phyloP scores from a whole-genome alignment of 106 monocot species.

The Agapanthus africanus region DNA sequence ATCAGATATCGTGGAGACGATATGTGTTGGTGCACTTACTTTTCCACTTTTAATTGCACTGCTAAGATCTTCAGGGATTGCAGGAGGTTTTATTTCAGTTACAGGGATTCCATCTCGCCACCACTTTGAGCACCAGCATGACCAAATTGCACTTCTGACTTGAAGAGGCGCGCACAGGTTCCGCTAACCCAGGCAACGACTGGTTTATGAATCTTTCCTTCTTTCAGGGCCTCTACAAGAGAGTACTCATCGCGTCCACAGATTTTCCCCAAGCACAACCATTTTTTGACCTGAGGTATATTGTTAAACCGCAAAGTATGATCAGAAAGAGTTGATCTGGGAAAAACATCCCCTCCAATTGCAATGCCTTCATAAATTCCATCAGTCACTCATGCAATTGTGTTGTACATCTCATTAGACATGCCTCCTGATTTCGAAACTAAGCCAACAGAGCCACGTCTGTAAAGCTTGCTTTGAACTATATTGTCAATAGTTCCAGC shows the following conservation, averaged over 20 bases:
- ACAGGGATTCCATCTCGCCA: slow-evolving; percentile 83
- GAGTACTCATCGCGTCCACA: slow-evolving; percentile 94
- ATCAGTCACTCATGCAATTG: slow-evolving; percentile 92
- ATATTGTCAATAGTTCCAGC: slow-evolving; percentile 99
- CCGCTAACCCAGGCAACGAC: slow-evolving; percentile 99
- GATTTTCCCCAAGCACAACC: slow-evolving; percentile 94
- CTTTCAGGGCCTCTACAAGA: slow-evolving; percentile 85
- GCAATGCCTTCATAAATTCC: slow-evolving; percentile 99
- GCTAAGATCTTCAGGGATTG: slow-evolving; percentile 88
- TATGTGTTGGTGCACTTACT: slow-evolving; percentile 95
- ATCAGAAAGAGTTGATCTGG: slow-evolving; percentile 93
- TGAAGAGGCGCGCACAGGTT: slow-evolving; percentile 93
- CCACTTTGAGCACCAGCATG: too few species aligned
- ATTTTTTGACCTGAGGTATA: slow-evolving; percentile 60
- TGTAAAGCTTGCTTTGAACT: slow-evolving; percentile 93
- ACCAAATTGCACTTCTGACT: slow-evolving; percentile 99
- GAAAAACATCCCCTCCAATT: slow-evolving; percentile 96
- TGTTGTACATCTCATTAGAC: slow-evolving; percentile 95
- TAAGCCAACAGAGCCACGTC: slow-evolving; percentile 95
- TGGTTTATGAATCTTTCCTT: slow-evolving; percentile 84
- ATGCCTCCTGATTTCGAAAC: slow-evolving; percentile 99
- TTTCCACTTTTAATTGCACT: slow-evolving; percentile 92
- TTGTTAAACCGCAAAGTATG: slow-evolving; percentile 87
- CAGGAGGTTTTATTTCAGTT: slow-evolving; percentile 68
- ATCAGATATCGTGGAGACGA: slow-evolving; percentile 96